Base-by-base conservation (phyloP, 2,329 filamentous ascomycete genomes). In the Nemania serpens region DNA sequence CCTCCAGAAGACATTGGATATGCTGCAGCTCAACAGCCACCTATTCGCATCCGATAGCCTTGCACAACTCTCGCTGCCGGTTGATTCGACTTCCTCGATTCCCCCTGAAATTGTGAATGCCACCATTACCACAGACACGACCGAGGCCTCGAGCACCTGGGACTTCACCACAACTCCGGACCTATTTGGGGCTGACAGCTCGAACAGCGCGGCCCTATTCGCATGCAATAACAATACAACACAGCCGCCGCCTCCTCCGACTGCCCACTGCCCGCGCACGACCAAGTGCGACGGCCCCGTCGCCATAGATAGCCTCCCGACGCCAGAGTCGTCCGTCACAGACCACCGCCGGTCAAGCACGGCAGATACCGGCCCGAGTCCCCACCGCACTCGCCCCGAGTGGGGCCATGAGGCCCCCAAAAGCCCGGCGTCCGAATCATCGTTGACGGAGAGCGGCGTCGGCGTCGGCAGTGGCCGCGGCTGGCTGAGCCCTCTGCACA, bases 401-500 rank as follows among this genome's bases (percentile, higher is more conserved):
- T 36, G 39, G 34, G n/a, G 1, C 25, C 7, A 45, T 34, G 39
- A 42, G 6, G 13, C 11, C 7, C 25, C 37, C 6, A 13, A 7
- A 43, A 29, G 41, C 41, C 50, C 39, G 13, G 20, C 15, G 7
- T 29, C 25, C 3, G 25, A 29, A 29, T 29, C 25, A 29, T 29
- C 25, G 25, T 29, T 3, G 25, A 29, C 25, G 25, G 25, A 29
- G 25, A 29, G 25, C 25, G 25, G 25, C 25, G 7, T 33, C 39
- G 34, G 18, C 12, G 22, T 18, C 49, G 37, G 17, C 22, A 17
- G 17, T 39, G 13, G 52, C 15, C 25, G 25, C 25, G 64, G 62
- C 15, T 70, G 67, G 67, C 54, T 62, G 1, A 65, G 59, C 36
- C 54, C 65, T 5, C 59, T 70, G 1, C 69, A 70, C 58, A 66